Evolutionary conservation across 2,329 filamentous ascomycete species (phyloP).

Genomic region (Trichoderma afroharzianum): DNA sequence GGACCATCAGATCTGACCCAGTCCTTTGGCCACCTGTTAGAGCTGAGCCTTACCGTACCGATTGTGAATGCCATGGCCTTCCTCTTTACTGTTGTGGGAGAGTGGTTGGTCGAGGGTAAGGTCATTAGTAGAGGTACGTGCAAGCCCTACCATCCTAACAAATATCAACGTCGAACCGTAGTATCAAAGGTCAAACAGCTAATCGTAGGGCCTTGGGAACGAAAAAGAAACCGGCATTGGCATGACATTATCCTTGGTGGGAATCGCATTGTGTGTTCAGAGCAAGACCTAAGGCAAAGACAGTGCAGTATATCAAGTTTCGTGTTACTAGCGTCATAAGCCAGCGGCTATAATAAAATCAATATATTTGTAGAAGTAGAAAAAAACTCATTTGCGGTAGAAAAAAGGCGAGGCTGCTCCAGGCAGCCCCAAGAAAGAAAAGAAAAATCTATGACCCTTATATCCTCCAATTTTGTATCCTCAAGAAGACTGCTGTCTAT

Average conservation of each 20-base stretch:
- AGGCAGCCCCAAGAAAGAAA: conserved; percentile 12
- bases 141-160: neutral
- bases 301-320: neutral
- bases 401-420: conserved; percentile 14
- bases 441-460: neutral
- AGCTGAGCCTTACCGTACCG: conserved; percentile 87
- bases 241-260: conserved; percentile 72
- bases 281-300: conserved; percentile 45
- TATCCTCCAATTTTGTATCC: conserved; percentile 8
- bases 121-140: conserved; percentile 72
- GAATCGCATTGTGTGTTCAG: conserved; percentile 81
- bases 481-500: neutral
- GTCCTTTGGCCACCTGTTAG: conserved; percentile 41
- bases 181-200: conserved; percentile 1
- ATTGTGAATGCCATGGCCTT: conserved; percentile 94
- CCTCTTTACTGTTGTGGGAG: conserved; percentile 89
- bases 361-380: neutral
- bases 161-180: neutral
- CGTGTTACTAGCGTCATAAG: neutral
- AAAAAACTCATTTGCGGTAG: neutral
- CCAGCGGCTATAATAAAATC: neutral
- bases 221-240: conserved; percentile 73
- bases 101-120: conserved; percentile 93
- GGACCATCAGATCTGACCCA: neutral
- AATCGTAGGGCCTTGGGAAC: neutral